Evolutionary conservation across 139 green algal genomes (phyloP), one percentile per base, ranked within the genome.

Genomic region (Picochlorum sp.): DNA sequence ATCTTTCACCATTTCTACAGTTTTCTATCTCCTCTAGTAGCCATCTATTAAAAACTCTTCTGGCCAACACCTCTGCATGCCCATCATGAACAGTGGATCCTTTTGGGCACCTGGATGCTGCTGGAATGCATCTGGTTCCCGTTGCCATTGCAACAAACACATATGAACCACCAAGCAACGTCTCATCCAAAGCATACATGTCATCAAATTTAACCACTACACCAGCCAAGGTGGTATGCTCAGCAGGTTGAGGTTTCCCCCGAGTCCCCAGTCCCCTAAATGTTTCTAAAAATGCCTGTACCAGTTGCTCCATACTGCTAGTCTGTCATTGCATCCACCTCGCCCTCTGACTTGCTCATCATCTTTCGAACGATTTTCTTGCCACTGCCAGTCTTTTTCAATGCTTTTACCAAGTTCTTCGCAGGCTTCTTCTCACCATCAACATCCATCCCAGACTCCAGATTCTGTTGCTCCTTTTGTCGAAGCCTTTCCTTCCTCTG

Each of bases 51-150:
- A 92, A 72, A 4, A 83, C 81, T 0, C 87, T 62, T 28, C 82
- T 72, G 15, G 84, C 80, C 11, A 92, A 37, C 1, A 76, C 81
- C 70, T 95, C 88, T 11, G 88, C 88, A 49, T 95, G 88, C 30
- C 76, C 82, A 77, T 95, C 88, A 62, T 91, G 78, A 0, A 95
- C 11, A 1, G 84, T 61, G 46, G 68, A 54, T 62, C 66, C 58
- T n/a, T 51, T 41, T 4, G 60, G 46, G 16, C 30, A 26, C 11
- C 67, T 49, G 28, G 64, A 54, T 18, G 45, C 41, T 21, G 44
- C 82, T 1, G 72, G 70, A 49, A 95, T 49, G 59, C 84, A 94
- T 60, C 95, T 95, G 58, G 84, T 94, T 59, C 88, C 88, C 0
- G 86, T 95, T 41, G 74, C 88, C 2, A 95, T 37, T 11, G 34